These are phyloP conservation scores for Areca catechu DNA, from an alignment of 176 grass and related monocot species.

Conservation along the genomic window DNA sequence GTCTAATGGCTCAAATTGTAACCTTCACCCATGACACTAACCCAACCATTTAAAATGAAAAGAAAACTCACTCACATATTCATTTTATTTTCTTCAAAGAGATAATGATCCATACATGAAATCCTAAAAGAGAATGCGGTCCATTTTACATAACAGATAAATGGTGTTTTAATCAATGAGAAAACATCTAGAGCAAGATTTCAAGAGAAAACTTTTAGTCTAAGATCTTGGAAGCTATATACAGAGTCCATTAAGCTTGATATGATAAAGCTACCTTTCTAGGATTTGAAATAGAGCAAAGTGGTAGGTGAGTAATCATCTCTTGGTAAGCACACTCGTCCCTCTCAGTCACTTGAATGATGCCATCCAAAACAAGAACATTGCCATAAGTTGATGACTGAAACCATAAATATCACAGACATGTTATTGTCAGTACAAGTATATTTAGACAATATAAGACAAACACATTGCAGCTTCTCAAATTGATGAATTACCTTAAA, in stretches of 20 bases:
- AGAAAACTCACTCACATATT: no score
- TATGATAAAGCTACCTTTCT: slow-evolving; percentile 43
- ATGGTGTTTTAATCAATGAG: neutral
- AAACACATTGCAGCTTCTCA: no score
- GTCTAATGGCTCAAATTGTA: no score
- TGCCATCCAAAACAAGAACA: slow-evolving; percentile 83
- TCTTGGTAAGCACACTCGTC: slow-evolving; percentile 94
- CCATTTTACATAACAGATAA: no score
- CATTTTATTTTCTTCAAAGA: no score
- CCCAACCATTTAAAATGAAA: no score
- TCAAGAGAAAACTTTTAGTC: neutral
- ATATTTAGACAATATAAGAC: no score
- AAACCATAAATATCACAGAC: slow-evolving; percentile 6
- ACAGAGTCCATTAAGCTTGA: neutral
- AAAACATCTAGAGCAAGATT: neutral
- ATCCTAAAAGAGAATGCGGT: no score
- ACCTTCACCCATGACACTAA: no score
- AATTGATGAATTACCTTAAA: slow-evolving; percentile 44
- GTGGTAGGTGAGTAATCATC: slow-evolving; percentile 94
- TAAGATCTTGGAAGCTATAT: slow-evolving; percentile 2
- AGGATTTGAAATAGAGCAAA: slow-evolving; percentile 83
- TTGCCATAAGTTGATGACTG: slow-evolving; percentile 88
- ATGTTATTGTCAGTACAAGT: neutral
- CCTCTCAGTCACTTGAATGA: slow-evolving; percentile 88
- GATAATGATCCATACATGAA: no score